Evolutionary conservation across 495 filamentous ascomycete species (phyloP).

Genomic region (Penicillium paradoxum): DNA sequence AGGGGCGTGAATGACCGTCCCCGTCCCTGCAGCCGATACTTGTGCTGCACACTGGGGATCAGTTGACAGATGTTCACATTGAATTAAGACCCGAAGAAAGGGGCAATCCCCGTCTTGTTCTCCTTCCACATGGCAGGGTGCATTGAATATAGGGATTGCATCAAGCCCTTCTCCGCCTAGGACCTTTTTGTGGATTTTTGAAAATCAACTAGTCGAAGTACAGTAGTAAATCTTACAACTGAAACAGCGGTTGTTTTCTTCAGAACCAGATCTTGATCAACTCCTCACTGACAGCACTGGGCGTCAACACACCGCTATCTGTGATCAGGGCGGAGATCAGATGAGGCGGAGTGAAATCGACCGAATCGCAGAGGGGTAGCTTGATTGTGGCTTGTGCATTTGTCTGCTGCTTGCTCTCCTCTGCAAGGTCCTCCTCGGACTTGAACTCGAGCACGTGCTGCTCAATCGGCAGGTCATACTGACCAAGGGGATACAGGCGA

Average conservation of each 20-base stretch:
- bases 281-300: slow-evolving; percentile 72
- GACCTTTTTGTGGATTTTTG: not conserved
- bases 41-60: not conserved
- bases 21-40: not conserved
- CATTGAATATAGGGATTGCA: not conserved
- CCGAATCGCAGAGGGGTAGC: slow-evolving; percentile 46
- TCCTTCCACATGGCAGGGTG: not conserved
- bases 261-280: slow-evolving; percentile 75
- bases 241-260: slow-evolving; percentile 11
- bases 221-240: not conserved
- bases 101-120: not conserved
- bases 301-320: slow-evolving; percentile 68
- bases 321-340: slow-evolving; percentile 77
- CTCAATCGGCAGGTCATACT: slow-evolving; percentile 71
- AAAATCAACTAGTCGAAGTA: not conserved
- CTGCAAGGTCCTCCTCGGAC: slow-evolving; percentile 47
- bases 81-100: not conserved
- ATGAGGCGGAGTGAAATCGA: slow-evolving; percentile 86
- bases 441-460: slow-evolving; percentile 71
- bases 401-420: slow-evolving; percentile 32
- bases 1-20: not conserved
- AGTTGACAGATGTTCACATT: not conserved
- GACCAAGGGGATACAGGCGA: slow-evolving; percentile 69
- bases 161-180: not conserved
- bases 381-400: slow-evolving; percentile 26